Percentiles rank a stretch among this genome's conserved stretches.
Conservation (phyloP, 257 asterid species). For the Lantana camara region DNA sequence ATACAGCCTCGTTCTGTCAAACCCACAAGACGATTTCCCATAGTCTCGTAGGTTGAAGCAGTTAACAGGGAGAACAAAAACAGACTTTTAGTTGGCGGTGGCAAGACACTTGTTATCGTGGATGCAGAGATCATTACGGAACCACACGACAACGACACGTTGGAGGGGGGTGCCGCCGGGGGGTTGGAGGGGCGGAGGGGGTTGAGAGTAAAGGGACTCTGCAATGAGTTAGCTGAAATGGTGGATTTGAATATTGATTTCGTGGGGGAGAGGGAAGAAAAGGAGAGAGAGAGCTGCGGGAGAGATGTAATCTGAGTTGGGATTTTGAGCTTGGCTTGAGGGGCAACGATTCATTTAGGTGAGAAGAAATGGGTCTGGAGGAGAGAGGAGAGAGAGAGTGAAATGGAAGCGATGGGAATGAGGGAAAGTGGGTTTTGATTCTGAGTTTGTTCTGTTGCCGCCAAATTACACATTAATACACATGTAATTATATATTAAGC, state of each 20-base stretch:
- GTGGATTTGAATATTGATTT: slow-evolving; percentile 54
- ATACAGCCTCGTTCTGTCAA: slow-evolving; percentile 84
- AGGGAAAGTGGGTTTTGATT: slow-evolving; percentile 26
- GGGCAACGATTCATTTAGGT: slow-evolving; percentile 47
- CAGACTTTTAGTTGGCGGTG: slow-evolving; percentile 73
- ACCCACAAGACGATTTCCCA: slow-evolving; percentile 86
- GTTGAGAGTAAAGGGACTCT: slow-evolving; percentile 46
- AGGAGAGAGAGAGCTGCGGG: slow-evolving; percentile 51
- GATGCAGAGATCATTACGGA: slow-evolving; percentile 96
- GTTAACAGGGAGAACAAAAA: slow-evolving; percentile 86
- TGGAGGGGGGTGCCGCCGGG: slow-evolving; percentile 63
- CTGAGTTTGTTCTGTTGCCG: slow-evolving; percentile 27
- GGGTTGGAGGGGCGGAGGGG: slow-evolving; percentile 86
- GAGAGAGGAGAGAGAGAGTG: slow-evolving; percentile 76
- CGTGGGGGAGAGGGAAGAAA: slow-evolving; percentile 45
- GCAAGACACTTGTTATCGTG: slow-evolving; percentile 89
- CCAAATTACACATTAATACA: too few relatives aligned
- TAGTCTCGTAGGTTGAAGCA: slow-evolving; percentile 95
- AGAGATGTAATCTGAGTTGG: slow-evolving; percentile 81
- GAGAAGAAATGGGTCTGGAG: slow-evolving; percentile 80
- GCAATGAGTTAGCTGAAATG: slow-evolving; percentile 66
- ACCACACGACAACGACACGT: slow-evolving; percentile 83
- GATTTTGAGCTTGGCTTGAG: slow-evolving; percentile 64
- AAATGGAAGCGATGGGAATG: slow-evolving; percentile 68
- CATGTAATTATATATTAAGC: too few relatives aligned